phyloP scores from a whole-genome alignment of 805 yeast genomes.

The Candida pseudoglaebosa region DNA sequence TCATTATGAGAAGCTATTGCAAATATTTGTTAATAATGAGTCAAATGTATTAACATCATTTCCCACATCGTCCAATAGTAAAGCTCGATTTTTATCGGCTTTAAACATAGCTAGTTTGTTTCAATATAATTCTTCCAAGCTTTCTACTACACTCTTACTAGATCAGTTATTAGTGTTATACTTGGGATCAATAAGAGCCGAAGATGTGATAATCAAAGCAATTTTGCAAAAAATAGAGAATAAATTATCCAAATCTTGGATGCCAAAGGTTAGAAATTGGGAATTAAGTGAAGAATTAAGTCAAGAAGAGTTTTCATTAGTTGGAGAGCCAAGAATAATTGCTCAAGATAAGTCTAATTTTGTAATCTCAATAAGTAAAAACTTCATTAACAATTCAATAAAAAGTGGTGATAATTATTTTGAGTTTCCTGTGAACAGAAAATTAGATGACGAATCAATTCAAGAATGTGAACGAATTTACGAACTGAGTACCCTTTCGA shows the following conservation, averaged over 20 bases:
- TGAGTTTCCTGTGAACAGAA: not conserved
- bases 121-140: slow-evolving; percentile 39
- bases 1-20: slow-evolving; percentile 53
- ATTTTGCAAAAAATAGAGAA: slow-evolving; percentile 59
- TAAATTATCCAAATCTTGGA: slow-evolving; percentile 54
- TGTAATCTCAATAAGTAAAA: slow-evolving; percentile 49
- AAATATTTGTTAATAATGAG: slow-evolving; percentile 57
- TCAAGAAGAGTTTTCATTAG: slow-evolving; percentile 41
- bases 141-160: slow-evolving; percentile 46
- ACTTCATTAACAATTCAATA: slow-evolving; percentile 47
- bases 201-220: slow-evolving; percentile 59
- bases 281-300: slow-evolving; percentile 47
- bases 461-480: slow-evolving; percentile 24
- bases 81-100: slow-evolving; percentile 40
- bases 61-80: slow-evolving; percentile 17
- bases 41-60: slow-evolving; percentile 19
- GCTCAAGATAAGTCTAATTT: slow-evolving; percentile 42
- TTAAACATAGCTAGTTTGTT: slow-evolving; percentile 49
- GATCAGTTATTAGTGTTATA: slow-evolving; percentile 46
- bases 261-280: slow-evolving; percentile 61
- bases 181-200: slow-evolving; percentile 56
- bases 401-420: not conserved
- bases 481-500: slow-evolving; percentile 12
- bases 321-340: slow-evolving; percentile 46
- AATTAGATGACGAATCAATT: slow-evolving; percentile 16